phyloP scores from a whole-genome alignment of 805 yeast genomes.

The Suhomyces faveliae region DNA sequence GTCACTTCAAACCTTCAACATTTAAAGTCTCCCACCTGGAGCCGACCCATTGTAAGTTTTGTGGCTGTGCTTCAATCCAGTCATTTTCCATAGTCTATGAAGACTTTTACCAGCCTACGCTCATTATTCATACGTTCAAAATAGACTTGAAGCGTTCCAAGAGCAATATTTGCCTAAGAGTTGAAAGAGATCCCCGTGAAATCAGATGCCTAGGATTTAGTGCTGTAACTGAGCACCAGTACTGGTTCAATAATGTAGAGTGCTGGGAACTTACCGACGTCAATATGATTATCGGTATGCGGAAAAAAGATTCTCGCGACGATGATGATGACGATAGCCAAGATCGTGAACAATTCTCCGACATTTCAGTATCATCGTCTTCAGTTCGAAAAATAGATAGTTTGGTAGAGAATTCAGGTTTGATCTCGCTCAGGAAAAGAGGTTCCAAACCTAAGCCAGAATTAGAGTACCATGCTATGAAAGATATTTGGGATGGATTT shows the following conservation, averaged over 20 bases:
- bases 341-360: slow-evolving; percentile 13
- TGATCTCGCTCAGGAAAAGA: slow-evolving; percentile 21
- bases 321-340: slow-evolving; percentile 17
- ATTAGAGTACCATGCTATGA: slow-evolving; percentile 5
- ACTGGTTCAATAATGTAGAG: slow-evolving; percentile 65
- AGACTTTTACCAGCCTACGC: slow-evolving; percentile 51
- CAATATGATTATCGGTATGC: slow-evolving; percentile 67
- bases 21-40: slow-evolving; percentile 76
- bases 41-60: slow-evolving; percentile 85
- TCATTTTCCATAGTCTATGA: slow-evolving; percentile 73
- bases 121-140: slow-evolving; percentile 71
- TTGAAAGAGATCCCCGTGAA: slow-evolving; percentile 90
- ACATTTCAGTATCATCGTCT: background rate
- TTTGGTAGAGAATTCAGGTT: slow-evolving; percentile 13
- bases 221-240: slow-evolving; percentile 65
- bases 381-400: slow-evolving; percentile 1
- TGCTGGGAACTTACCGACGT: slow-evolving; percentile 79
- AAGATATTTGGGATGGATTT: slow-evolving; percentile 71
- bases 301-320: slow-evolving; percentile 26
- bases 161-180: slow-evolving; percentile 78
- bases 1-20: slow-evolving; percentile 57
- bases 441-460: slow-evolving; percentile 2
- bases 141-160: slow-evolving; percentile 68
- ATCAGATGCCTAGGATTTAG: slow-evolving; percentile 86
- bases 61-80: slow-evolving; percentile 82